Evolutionary conservation across 78 protist genomes (phyloP).

Genomic region (Emiliania huxleyi): DNA sequence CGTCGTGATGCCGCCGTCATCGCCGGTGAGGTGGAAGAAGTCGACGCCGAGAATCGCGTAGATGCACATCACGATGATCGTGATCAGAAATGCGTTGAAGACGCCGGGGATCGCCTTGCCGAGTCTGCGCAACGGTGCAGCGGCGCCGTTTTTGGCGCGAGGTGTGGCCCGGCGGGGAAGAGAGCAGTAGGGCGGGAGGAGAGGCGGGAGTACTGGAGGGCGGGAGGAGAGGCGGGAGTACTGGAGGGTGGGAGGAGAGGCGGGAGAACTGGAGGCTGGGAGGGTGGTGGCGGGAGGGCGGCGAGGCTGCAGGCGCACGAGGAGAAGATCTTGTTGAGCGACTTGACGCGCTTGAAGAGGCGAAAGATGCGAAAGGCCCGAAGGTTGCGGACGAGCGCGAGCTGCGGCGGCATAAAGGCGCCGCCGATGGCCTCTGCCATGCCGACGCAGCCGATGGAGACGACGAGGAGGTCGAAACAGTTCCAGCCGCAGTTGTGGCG

Average conservation of each 20-base stretch:
- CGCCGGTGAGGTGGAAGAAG: too few relatives aligned
- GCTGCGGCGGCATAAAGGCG: background rate
- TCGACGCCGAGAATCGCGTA: background rate
- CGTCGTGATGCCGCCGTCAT: too few relatives aligned
- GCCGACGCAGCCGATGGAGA: background rate
- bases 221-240: too few relatives aligned
- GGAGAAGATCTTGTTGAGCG: background rate
- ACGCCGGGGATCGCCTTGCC: background rate
- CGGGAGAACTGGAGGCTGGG: too few relatives aligned
- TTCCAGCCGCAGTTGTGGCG: too few relatives aligned
- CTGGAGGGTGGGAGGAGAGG: too few relatives aligned
- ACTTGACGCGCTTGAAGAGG: background rate
- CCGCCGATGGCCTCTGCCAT: background rate
- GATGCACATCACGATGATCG: background rate
- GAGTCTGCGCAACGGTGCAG: too few relatives aligned
- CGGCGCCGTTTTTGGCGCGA: too few relatives aligned
- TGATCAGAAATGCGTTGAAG: background rate
- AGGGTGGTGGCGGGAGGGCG: too few relatives aligned
- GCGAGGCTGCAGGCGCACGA: background rate
- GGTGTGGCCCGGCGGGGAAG: too few relatives aligned
- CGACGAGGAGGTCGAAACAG: background rate
- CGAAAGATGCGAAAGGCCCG: slow-evolving; percentile 10
- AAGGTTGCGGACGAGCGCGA: background rate
- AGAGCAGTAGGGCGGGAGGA: too few relatives aligned
- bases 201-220: too few relatives aligned